Percentiles rank a stretch among this genome's conserved stretches.
These are phyloP conservation scores for Tylopilus cervinicoccineus DNA, from an alignment of 768 basidiomycete species.

Conservation along the genomic window DNA sequence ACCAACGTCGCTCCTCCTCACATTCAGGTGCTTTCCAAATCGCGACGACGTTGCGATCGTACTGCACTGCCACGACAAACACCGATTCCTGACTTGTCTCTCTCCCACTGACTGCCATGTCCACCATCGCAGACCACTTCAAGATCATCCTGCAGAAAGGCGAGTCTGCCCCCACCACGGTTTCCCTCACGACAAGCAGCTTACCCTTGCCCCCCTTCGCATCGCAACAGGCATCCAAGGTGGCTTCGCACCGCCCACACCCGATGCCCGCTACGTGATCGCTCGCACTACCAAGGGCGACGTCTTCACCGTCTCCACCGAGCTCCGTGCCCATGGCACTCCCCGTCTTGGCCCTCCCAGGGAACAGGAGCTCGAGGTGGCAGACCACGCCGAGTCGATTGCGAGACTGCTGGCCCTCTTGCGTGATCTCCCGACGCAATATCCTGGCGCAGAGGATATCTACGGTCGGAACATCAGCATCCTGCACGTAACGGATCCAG, in stretches of 20 bases:
- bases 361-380: conserved; percentile 44
- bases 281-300: conserved; percentile 35
- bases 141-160: conserved; percentile 49
- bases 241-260: conserved; percentile 69
- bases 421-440: conserved; percentile 37
- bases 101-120: conserved; percentile 13
- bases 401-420: conserved; percentile 53
- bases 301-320: conserved; percentile 43
- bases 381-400: conserved; percentile 5
- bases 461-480: conserved; percentile 70
- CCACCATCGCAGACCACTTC: conserved; percentile 10
- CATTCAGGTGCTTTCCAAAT: neutral
- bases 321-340: conserved; percentile 47
- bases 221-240: conserved; percentile 54
- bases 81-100: neutral
- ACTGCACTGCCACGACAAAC: neutral
- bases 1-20: too few relatives aligned
- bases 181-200: neutral
- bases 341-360: conserved; percentile 40
- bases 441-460: conserved; percentile 62
- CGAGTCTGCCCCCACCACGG: conserved; percentile 13
- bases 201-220: neutral
- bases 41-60: conserved; percentile 1
- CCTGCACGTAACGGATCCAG: conserved; percentile 38
- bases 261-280: conserved; percentile 51